These are phyloP conservation scores for Aspergillus asperescens DNA, from an alignment of 495 filamentous ascomycete species.

Conservation along the genomic window DNA sequence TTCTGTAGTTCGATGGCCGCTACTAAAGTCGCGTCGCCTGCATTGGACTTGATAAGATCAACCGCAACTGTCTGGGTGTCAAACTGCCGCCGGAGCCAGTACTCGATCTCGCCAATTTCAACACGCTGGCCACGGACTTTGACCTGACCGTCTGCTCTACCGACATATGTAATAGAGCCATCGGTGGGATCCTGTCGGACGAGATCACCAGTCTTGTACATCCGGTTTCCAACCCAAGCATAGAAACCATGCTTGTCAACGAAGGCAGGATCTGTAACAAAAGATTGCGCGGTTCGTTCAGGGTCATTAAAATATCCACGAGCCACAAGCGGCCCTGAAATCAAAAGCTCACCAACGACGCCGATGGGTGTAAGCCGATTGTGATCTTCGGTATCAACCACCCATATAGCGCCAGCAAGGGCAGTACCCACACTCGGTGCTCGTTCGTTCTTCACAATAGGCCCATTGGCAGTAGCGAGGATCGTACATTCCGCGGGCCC, in stretches of 20 bases:
- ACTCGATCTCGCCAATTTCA: constrained; percentile 40
- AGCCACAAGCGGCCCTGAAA: constrained; percentile 66
- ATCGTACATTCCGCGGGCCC: constrained; percentile 16
- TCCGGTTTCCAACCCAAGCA: constrained; percentile 7
- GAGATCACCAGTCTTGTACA: constrained; percentile 31
- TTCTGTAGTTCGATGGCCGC: constrained; percentile 2
- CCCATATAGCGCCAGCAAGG: constrained; percentile 32
- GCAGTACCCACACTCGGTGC: constrained; percentile 4
- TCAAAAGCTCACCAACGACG: constrained; percentile 64
- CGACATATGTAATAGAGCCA: constrained; percentile 10
- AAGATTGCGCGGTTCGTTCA: constrained; percentile 43
- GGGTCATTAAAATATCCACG: constrained; percentile 63
- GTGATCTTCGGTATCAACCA: constrained; percentile 58
- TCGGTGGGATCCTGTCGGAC: constrained; percentile 28
- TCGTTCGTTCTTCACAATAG: neutral
- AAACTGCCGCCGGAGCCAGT: constrained; percentile 16
- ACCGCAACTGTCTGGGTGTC: constrained; percentile 6
- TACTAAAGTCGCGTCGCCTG: neutral
- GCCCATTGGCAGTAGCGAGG: neutral
- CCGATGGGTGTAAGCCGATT: constrained; percentile 49
- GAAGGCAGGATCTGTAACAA: constrained; percentile 41
- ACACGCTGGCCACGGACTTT: constrained; percentile 42
- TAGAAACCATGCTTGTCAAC: constrained; percentile 45
- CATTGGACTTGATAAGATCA: neutral
- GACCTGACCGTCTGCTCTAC: constrained; percentile 37